Percentiles rank a stretch among this genome's conserved stretches.
phyloP scores from a whole-genome alignment of 768 basidiomycete genomes.

The Pleurotus pulmonarius region DNA sequence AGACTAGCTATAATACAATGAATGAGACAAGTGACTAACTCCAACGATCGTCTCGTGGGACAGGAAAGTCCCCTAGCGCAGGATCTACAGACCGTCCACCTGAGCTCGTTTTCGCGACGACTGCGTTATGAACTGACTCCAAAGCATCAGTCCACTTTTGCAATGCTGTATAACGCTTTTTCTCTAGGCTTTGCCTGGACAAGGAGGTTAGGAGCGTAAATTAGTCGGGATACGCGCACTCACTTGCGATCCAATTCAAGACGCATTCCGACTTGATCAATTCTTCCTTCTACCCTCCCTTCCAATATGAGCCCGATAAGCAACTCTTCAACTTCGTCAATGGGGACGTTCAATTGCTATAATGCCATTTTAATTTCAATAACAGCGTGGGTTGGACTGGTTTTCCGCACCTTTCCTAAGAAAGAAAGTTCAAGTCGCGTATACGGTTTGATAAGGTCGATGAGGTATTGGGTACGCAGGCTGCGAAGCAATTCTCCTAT shows the following conservation, averaged over 20 bases:
- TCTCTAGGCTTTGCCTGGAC: constrained; percentile 78
- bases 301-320: constrained; percentile 92
- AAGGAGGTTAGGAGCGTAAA: not conserved
- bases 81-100: constrained; percentile 34
- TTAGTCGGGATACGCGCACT: constrained; percentile 20
- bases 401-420: constrained; percentile 71
- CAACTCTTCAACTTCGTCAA: constrained; percentile 89
- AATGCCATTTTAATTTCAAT: not conserved
- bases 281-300: constrained; percentile 94
- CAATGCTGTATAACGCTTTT: constrained; percentile 78
- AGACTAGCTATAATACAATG: constrained; percentile 1
- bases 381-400: not conserved
- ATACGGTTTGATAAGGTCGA: constrained; percentile 98
- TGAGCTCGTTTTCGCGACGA: constrained; percentile 67
- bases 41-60: constrained; percentile 34
- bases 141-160: constrained; percentile 82
- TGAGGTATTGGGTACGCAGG: constrained; percentile 92
- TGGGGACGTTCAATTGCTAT: constrained; percentile 94
- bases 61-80: constrained; percentile 25
- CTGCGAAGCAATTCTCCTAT: constrained; percentile 95
- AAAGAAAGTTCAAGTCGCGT: constrained; percentile 90
- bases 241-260: constrained; percentile 88
- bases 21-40: constrained; percentile 15
- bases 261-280: constrained; percentile 94
- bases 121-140: constrained; percentile 69